Evolutionary conservation across 345 rosid species (phyloP), one percentile per base, ranked within the genome.

Genomic region (Noccaea bulbosa): DNA sequence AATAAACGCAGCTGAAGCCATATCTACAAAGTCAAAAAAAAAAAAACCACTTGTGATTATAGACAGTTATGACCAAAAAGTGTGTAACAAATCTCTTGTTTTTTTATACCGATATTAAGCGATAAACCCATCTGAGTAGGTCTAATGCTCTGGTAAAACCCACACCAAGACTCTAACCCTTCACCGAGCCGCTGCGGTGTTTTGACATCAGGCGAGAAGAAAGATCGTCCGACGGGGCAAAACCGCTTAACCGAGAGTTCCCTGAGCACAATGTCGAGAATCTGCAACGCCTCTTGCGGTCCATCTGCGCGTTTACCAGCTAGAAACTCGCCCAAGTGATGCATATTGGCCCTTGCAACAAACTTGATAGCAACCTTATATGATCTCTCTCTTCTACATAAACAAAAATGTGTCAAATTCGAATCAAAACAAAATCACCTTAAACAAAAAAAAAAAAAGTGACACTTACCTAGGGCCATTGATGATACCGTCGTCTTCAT

Each of bases 71-170:
- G 39, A 57, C 16, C 40, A 12, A 39, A 39, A 34, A 35, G 30
- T 14, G 4, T 39, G 32, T 32, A 52, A 65, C 30, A 27, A 15
- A 63, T 67, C 58, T 30, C 45, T 17, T 12, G 15, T 4, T 15
- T 30, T 0, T 2, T 14, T 60, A 20, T 88, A 94, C 99, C 99
- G 10, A 94, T 91, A 81, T 89, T 94, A 27, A 94, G 76, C 37
- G 98, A 91, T 77, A 94, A 76, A 73, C 99, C 99, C 99, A 94
- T 94, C 40, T 92, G 99, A 0, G 99, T 94, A 8, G 99, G 98
- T 76, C 99, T 85, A 59, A 94, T 89, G 65, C 99, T 94, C 73
- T 94, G 98, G 68, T 91, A 94, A 76, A 92, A 94, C 30, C 99
- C 99, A 56, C 97, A 92, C 99, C 99, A 94, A 14, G 96, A 88